Evolutionary conservation across 2,329 filamentous ascomycete species (phyloP).

Genomic region (Alternaria novae-zelandiae): DNA sequence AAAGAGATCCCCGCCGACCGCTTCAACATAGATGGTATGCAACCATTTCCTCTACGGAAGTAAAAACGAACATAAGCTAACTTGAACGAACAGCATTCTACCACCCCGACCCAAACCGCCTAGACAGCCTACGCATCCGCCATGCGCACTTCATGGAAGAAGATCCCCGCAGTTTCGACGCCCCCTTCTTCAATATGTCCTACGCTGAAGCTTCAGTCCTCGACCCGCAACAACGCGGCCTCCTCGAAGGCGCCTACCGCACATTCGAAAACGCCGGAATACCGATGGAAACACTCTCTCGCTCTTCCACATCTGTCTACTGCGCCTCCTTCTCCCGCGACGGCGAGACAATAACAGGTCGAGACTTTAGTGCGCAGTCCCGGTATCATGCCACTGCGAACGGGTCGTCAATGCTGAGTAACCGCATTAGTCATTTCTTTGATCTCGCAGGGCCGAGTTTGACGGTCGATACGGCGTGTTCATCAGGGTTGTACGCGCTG

Average conservation of each 20-base stretch:
- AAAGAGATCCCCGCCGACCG: conserved; percentile 18
- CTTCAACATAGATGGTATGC: conserved; percentile 15
- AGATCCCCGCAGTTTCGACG: conserved; percentile 22
- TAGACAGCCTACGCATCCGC: conserved; percentile 1
- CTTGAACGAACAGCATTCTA: background rate
- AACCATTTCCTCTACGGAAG: background rate
- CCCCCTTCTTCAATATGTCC: conserved; percentile 23
- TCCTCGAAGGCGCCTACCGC: conserved; percentile 30
- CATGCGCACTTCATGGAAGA: conserved; percentile 19
- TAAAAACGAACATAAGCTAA: background rate
- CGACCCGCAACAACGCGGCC: conserved; percentile 29
- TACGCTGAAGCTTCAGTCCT: conserved; percentile 5
- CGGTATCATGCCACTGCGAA: conserved; percentile 15
- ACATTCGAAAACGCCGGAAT: conserved; percentile 30
- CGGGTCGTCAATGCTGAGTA: conserved; percentile 31
- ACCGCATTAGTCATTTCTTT: conserved; percentile 27
- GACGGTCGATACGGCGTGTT: conserved; percentile 33
- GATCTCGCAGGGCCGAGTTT: conserved; percentile 25
- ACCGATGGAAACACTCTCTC: conserved; percentile 5
- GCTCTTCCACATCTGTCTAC: conserved; percentile 18
- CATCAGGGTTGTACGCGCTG: conserved; percentile 22
- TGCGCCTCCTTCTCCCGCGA: conserved; percentile 10
- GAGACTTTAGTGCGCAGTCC: conserved; percentile 3
- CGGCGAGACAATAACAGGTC: conserved; percentile 1
- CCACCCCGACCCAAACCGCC: conserved; percentile 6